Base-by-base conservation (phyloP, 257 asterid genomes). In the Solanum medicagineum region DNA sequence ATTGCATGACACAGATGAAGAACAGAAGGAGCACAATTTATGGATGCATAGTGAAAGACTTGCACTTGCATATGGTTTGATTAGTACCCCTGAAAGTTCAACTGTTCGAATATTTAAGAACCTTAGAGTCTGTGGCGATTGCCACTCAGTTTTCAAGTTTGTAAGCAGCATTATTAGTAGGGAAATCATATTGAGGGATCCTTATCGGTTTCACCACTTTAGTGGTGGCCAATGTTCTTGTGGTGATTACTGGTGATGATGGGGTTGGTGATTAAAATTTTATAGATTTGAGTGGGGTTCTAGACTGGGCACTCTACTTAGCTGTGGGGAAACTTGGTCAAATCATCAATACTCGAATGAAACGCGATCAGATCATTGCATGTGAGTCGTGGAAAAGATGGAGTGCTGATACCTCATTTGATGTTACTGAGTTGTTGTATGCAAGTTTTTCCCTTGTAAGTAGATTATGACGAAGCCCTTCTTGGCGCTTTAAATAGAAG, bases 21-120 rank as follows among this genome's bases (percentile, higher is more conserved):
- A 95, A 86, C 98, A 95, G 66, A 95, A 92, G 87, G 98, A 94
- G 85, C 95, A 92, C 62, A 90, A 88, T 66, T 85, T 95, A 36
- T 95, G 98, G 98, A 88, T 79, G 86, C 98, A 95, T 84, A 95
- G 98, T 42, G 98, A 95, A 91, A 94, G 97, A 89, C 89, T 95
- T 66, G 98, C 98, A 13, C 95, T 94, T 22, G 98, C 98, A 0
- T 95, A 90, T 44, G 93, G 94, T 29, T 81, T 95, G 93, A 87
- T 94, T 62, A 88, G 89, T 56, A 88, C 92, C 3, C 89, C 86
- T 45, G 89, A 90, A 87, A 93, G 97, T 47, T 90, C 92, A 22
- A 89, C 91, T 15, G 91, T 95, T 83, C 85, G 97, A 56, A 91
- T 95, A 57, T 95, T 93, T 91, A 95, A 95, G 90, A 94, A 95